Evolutionary conservation across 768 basidiomycete species (phyloP), one percentile per base, ranked within the genome.

Genomic region (Amanita subjunquillea): DNA sequence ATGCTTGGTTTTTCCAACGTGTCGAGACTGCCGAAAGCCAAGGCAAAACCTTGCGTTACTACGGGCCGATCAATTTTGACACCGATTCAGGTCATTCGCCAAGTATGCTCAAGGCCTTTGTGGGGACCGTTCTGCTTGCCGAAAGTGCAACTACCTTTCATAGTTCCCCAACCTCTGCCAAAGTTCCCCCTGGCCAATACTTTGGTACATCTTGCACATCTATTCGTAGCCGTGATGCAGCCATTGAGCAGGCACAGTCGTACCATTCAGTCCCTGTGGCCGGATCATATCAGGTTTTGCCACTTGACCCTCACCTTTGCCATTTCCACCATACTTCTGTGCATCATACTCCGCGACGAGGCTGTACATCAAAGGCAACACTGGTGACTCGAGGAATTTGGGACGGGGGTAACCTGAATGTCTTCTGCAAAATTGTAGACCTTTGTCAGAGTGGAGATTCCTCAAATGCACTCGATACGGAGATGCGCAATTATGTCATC

Each of bases 1-100:
- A 30, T 38, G 50, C 57, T 37, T 58, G 51, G 55, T 58, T 47
- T 55, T 50, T 58, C 25, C 57, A 47, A 38, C 55, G 57, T 46
- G 41, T 50, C 29, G 51, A 56, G 23, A 44, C 43, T 27, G 44
- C 23, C 22, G 17, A 32, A 45, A 45, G 25, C 15, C 9, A 36
- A 36, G 15, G 55, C 38, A 53, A 55, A 38, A 53, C 32, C 25
- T 48, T 55, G 42, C 23, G 53, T 37, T 55, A 38, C 44, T 39
- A 39, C 7, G 55, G 55, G 27, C 51, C 51, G n/a, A 53, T 55
- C 34, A 45, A 53, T n/a, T 17, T 17, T 36, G 34, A 36, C 17
- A 5, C 10, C 9, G 40, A 23, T n/a, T 55, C 40, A 42, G 32
- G 27, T 44, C 43, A 39, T 27, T 51, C 51, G 25, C 50, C 51